Conservation (phyloP, 495 filamentous ascomycete species). For the Neurospora pannonica region DNA sequence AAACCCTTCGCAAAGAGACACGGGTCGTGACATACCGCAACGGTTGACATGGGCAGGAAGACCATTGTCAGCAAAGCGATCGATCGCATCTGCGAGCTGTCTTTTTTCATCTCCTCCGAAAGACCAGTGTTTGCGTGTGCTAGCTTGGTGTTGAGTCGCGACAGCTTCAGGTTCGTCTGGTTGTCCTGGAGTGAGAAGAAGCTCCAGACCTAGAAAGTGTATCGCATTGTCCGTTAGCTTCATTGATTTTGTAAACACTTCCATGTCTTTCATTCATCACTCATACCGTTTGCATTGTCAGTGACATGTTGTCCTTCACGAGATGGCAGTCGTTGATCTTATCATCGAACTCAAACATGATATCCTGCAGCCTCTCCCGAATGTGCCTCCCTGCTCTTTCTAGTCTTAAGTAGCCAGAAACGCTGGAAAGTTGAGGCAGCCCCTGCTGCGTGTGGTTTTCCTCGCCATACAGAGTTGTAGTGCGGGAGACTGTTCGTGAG, state of each 20-base stretch:
- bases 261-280: neutral
- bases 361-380: neutral
- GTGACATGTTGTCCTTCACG: neutral
- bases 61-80: constrained; percentile 24
- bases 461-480: neutral
- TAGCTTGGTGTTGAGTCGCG: neutral
- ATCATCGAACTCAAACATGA: neutral
- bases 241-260: neutral
- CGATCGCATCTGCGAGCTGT: constrained; percentile 21
- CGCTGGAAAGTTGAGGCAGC: neutral
- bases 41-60: constrained; percentile 7
- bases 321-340: neutral
- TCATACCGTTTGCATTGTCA: neutral
- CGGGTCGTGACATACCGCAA: neutral
- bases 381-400: neutral
- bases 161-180: neutral
- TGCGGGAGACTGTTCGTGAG: neutral
- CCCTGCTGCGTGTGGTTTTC: neutral
- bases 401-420: neutral
- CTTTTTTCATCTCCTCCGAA: constrained; percentile 3
- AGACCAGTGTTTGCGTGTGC: neutral
- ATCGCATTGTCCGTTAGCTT: neutral
- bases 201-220: neutral
- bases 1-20: neutral
- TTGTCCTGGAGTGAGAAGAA: neutral